Percentiles rank a stretch among this genome's conserved stretches.
Conservation (phyloP, 1,139 yeast genomes). For the Pichia terricola region DNA sequence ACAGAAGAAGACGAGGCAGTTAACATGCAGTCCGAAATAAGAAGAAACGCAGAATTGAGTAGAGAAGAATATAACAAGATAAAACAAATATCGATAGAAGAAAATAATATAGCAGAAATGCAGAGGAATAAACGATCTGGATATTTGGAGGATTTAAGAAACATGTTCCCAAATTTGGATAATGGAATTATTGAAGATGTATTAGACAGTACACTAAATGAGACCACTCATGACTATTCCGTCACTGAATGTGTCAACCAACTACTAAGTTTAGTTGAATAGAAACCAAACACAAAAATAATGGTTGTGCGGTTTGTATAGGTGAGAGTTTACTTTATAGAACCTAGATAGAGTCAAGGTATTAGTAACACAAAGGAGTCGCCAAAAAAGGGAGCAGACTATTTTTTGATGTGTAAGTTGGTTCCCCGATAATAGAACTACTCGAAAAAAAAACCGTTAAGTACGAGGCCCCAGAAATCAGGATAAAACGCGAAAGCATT, state of each 20-base stretch:
- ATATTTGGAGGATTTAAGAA: slow-evolving; percentile 39
- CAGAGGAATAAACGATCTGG: slow-evolving; percentile 27
- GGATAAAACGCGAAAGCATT: too few relatives aligned
- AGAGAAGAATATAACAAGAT: slow-evolving; percentile 19
- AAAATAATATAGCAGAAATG: slow-evolving; percentile 16
- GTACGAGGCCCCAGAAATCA: too few relatives aligned
- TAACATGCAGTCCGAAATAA: neutral
- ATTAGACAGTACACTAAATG: slow-evolving; percentile 10
- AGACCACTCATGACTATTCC: slow-evolving; percentile 38
- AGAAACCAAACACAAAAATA: too few relatives aligned
- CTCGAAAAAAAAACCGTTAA: too few relatives aligned
- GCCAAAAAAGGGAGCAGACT: too few relatives aligned
- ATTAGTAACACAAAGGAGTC: too few relatives aligned
- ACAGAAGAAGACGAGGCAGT: neutral
- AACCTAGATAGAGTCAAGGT: too few relatives aligned
- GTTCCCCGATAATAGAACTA: too few relatives aligned
- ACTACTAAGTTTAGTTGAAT: neutral
- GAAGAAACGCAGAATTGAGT: neutral
- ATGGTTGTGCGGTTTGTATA: too few relatives aligned
- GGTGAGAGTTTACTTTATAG: too few relatives aligned
- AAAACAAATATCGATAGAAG: slow-evolving; percentile 23
- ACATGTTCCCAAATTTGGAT: slow-evolving; percentile 75
- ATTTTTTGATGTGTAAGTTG: too few relatives aligned
- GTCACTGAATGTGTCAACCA: slow-evolving; percentile 27
- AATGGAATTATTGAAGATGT: slow-evolving; percentile 61